Conservation (phyloP, 495 filamentous ascomycete species). For the Penicillium goetzii region DNA sequence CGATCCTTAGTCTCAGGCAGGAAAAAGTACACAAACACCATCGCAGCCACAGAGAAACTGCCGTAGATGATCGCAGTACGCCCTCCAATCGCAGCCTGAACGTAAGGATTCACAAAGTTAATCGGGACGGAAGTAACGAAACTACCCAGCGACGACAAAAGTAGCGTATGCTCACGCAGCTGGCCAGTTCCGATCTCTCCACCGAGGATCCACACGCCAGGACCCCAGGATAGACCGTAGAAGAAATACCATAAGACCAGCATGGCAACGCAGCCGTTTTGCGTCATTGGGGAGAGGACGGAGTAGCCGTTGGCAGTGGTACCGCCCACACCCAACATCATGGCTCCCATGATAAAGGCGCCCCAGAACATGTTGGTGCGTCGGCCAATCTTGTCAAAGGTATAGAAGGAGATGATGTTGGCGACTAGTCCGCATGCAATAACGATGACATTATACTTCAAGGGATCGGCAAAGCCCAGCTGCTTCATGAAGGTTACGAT, state of each 20-base stretch:
- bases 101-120: background rate
- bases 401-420: background rate
- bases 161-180: background rate
- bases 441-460: conserved; percentile 43
- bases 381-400: background rate
- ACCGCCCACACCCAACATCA: background rate
- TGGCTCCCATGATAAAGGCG: background rate
- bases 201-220: background rate
- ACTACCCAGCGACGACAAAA: background rate
- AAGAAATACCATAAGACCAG: background rate
- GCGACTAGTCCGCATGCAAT: background rate
- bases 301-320: background rate
- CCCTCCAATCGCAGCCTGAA: background rate
- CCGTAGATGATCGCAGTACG: background rate
- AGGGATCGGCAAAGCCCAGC: conserved; percentile 30
- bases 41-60: conserved; percentile 30
- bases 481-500: conserved; percentile 28
- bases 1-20: conserved; percentile 55
- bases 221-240: background rate
- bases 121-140: background rate
- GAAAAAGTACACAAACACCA: conserved; percentile 48
- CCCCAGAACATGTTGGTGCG: background rate
- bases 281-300: background rate
- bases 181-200: conserved; percentile 1
- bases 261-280: background rate